Base-by-base conservation (phyloP, 2,329 filamentous ascomycete genomes). In the Kalaharituber pfeilii region DNA sequence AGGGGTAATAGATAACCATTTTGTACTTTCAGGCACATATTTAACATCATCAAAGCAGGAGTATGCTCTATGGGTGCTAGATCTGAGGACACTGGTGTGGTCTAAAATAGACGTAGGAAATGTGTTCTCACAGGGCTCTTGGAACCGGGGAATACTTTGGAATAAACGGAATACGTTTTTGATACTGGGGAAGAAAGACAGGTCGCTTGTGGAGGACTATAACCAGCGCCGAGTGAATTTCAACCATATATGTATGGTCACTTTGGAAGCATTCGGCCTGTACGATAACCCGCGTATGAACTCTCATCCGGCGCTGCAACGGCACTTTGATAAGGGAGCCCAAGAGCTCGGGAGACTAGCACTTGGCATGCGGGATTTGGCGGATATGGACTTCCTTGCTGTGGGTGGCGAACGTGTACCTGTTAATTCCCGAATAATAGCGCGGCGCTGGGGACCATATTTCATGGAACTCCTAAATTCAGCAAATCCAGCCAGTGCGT, bases 141-240 rank as follows among this genome's bases (percentile, higher is more conserved):
- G 91, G 91, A 98, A 98, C 66, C 77, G 91, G 55, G 91, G 91
- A 39, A 79, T 98, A 27, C 69, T 98, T 6, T 98, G 91, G 91
- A 84, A 85, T 64, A 78, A 89, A 44, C 78, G 91, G 59, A 98
- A 95, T 66, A 86, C 86, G 0, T 98, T 96, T 70, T 87, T 96
- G 29, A 89, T 98, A 59, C 74, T 98, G 33, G 91, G 91, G 49
- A 93, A 95, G 67, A 79, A 91, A 33, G 94, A 94, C 68, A 76
- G 91, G 58, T 95, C 85, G 62, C 74, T 98, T 28, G 89, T 96
- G 0, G 89, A 98, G 62, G 91, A 98, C 68, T 98, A 98, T 69
- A 96, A 96, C 66, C 91, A 96, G 65, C 83, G 91, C 9, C 82
- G 91, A 25, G 93, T 98, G 69, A 98, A 98, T 68, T 98, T 96